Evolutionary conservation across 2,329 filamentous ascomycete species (phyloP).

Genomic region (Aspergillus tamarii): DNA sequence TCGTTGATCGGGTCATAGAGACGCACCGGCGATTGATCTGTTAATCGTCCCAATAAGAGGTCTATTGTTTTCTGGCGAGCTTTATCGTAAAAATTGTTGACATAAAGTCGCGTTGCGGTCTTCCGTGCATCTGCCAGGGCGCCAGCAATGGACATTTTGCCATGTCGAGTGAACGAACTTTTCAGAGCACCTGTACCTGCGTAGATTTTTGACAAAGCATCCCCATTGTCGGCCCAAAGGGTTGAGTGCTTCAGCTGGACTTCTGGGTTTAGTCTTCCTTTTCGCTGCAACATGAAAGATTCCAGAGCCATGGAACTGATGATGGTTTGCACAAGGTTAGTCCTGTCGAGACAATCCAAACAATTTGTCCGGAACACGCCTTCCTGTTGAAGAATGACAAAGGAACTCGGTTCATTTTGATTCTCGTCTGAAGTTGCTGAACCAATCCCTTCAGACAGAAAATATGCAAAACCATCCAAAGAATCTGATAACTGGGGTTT

Average conservation of each 20-base stretch:
- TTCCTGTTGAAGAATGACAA: constrained; percentile 84
- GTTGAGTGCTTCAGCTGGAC: constrained; percentile 92
- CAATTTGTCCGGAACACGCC: constrained; percentile 97
- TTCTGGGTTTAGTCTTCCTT: constrained; percentile 70
- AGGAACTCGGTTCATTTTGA: constrained; percentile 46
- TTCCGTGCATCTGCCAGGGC: constrained; percentile 95
- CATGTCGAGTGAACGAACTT: constrained; percentile 88
- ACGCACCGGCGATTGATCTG: constrained; percentile 81
- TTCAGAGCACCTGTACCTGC: constrained; percentile 95
- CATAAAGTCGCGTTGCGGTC: constrained; percentile 89
- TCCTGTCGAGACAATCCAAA: constrained; percentile 91
- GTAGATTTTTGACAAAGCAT: constrained; percentile 91
- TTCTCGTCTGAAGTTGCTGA: constrained; percentile 44
- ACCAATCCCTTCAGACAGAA: constrained; percentile 73
- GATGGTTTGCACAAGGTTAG: constrained; percentile 93
- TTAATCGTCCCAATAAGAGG: constrained; percentile 80
- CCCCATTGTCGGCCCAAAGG: constrained; percentile 96
- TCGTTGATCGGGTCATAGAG: constrained; percentile 95
- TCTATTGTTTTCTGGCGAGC: constrained; percentile 93
- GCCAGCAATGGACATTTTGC: constrained; percentile 93
- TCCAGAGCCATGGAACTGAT: constrained; percentile 93
- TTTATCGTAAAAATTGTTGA: constrained; percentile 97
- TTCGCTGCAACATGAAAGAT: constrained; percentile 74
- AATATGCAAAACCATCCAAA: constrained; percentile 89
- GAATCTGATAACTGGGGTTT: constrained; percentile 76